These are phyloP conservation scores for Penicillium steckii DNA, from an alignment of 495 filamentous ascomycete species.

Conservation along the genomic window DNA sequence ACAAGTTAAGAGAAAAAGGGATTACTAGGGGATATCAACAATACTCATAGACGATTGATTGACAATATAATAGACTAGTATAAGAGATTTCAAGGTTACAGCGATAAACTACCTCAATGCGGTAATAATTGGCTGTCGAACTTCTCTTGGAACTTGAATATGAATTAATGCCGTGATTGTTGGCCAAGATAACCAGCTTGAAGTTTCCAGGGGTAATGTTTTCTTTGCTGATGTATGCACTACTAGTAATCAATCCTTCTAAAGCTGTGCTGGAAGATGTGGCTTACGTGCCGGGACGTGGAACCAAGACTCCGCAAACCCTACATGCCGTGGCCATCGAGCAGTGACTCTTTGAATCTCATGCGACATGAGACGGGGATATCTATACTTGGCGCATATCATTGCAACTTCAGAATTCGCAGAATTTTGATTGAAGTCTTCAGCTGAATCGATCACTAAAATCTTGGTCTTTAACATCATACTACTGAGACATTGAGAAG, in stretches of 20 bases:
- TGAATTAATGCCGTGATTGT: no score
- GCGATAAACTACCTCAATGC: not conserved
- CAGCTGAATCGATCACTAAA: constrained; percentile 18
- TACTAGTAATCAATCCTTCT: not conserved
- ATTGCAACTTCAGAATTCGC: constrained; percentile 7
- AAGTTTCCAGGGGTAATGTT: no score
- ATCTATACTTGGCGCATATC: constrained; percentile 12
- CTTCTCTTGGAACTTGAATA: no score
- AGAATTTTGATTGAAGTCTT: constrained; percentile 16
- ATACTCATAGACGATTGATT: no score
- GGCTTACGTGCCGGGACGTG: constrained; percentile 18
- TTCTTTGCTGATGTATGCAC: not conserved
- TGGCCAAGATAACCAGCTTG: no score
- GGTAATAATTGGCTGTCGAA: no score
- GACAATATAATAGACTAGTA: no score
- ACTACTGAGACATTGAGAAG: not conserved
- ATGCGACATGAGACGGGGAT: constrained; percentile 9
- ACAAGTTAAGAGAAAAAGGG: not conserved
- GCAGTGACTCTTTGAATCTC: constrained; percentile 20
- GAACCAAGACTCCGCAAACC: constrained; percentile 21
- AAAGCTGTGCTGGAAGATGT: constrained; percentile 3
- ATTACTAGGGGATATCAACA: no score
- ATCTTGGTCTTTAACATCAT: not conserved
- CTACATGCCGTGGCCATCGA: constrained; percentile 21
- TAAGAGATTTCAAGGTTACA: not conserved